Conservation (phyloP, 805 yeast genomes). For the Metschnikowia amazonensis region DNA sequence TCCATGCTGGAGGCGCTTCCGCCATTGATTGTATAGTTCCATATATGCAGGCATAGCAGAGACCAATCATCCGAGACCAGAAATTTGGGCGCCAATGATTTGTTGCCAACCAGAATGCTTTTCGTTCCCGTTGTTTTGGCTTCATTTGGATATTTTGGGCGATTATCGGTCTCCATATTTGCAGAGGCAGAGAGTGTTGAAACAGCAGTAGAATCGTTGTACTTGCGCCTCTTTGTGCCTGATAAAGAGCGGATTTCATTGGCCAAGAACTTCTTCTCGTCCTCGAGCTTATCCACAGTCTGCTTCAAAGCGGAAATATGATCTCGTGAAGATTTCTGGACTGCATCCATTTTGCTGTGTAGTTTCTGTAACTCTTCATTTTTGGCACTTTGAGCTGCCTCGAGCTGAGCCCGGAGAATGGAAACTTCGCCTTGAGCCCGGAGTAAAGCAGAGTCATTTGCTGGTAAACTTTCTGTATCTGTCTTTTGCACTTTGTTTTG, state of each 20-base stretch:
- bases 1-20: constrained; percentile 29
- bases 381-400: constrained; percentile 40
- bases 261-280: constrained; percentile 39
- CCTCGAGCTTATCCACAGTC: constrained; percentile 37
- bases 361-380: constrained; percentile 34
- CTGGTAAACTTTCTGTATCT: neutral
- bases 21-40: constrained; percentile 37
- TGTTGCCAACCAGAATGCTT: neutral
- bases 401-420: constrained; percentile 63
- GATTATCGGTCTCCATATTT: neutral
- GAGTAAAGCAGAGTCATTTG: constrained; percentile 24
- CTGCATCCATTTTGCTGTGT: constrained; percentile 15
- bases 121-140: neutral
- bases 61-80: constrained; percentile 32
- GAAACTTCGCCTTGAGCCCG: constrained; percentile 78
- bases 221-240: constrained; percentile 20
- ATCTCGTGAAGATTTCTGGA: constrained; percentile 25
- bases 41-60: constrained; percentile 31
- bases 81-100: constrained; percentile 12
- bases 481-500: constrained; percentile 5
- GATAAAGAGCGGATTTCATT: constrained; percentile 33
- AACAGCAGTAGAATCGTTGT: neutral
- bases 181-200: neutral
- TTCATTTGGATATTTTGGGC: neutral
- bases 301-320: constrained; percentile 29